A percentile compares a stretch with the other conserved stretches of the same genome.
Evolutionary conservation across 176 grass and related monocot genomes (phyloP).

Genomic region (Avena eriantha): DNA sequence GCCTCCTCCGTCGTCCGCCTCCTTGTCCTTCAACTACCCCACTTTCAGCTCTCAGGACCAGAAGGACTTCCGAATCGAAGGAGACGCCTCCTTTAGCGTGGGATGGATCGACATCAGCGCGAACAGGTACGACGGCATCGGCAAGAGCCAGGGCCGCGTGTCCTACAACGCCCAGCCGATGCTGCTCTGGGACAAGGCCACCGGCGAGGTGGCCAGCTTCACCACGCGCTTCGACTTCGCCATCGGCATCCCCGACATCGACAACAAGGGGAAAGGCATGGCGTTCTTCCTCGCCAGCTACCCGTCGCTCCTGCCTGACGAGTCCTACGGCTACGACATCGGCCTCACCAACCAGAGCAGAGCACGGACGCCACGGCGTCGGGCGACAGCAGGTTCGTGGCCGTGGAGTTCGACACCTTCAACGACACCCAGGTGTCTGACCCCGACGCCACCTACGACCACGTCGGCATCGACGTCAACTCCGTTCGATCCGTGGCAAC

Average conservation of each 20-base stretch:
- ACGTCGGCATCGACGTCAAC: conserved; percentile 28
- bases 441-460: conserved; percentile 22
- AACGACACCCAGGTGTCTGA: conserved; percentile 5
- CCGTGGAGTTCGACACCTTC: conserved; percentile 29
- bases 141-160: conserved; percentile 24
- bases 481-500: background rate
- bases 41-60: conserved; percentile 6
- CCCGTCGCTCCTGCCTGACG: background rate
- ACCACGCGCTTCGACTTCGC: conserved; percentile 21
- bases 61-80: conserved; percentile 14
- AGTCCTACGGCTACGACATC: conserved; percentile 14
- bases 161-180: conserved; percentile 28
- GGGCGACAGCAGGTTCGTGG: background rate
- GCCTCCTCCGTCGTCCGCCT: background rate
- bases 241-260: conserved; percentile 7
- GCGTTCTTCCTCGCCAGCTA: conserved; percentile 24
- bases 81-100: conserved; percentile 22
- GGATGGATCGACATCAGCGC: conserved; percentile 12
- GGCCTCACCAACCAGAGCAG: conserved; percentile 25
- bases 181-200: conserved; percentile 27
- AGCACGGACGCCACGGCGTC: conserved; percentile 10
- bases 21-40: conserved; percentile 18
- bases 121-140: conserved; percentile 4
- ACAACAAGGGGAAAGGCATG: conserved; percentile 30
- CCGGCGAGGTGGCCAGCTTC: conserved; percentile 23